Percentiles rank a stretch among this genome's conserved stretches.
Conservation (phyloP, 345 rosid genomes). For the Eucalyptus marginata region DNA sequence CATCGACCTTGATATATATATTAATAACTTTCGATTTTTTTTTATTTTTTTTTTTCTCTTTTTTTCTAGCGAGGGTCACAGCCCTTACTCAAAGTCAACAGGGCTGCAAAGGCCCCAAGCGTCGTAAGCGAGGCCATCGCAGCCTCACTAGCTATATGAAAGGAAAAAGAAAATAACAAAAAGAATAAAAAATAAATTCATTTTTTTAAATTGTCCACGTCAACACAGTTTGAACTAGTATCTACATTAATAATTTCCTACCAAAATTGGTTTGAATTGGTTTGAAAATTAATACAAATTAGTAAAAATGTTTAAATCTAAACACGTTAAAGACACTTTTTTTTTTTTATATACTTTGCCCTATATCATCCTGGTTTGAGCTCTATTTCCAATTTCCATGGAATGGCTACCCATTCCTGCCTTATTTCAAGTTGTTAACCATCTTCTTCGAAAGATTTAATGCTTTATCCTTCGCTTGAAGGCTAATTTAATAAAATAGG, state of each 20-base stretch:
- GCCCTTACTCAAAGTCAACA: no score
- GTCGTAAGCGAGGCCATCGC: fast-evolving
- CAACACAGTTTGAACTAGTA: fast-evolving
- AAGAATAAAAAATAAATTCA: no score
- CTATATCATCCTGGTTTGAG: background rate
- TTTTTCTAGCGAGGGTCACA: no score
- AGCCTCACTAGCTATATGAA: background rate
- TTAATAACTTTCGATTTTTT: no score
- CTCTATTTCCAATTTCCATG: background rate
- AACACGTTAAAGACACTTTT: fast-evolving
- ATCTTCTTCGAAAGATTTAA: background rate
- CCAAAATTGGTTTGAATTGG: background rate
- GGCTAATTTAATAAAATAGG: background rate
- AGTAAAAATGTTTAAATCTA: no score
- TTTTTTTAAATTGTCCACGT: no score
- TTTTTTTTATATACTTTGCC: background rate
- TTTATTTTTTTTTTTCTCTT: no score
- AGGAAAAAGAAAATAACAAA: background rate
- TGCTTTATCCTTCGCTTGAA: background rate
- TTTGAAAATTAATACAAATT: no score
- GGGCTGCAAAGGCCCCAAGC: fast-evolving
- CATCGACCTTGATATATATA: no score
- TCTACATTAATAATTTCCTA: no score
- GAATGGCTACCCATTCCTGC: background rate
- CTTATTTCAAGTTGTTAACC: background rate